A percentile compares a stretch with the other conserved stretches of the same genome.
phyloP scores from a whole-genome alignment of 129 eudicot species.

The Artemisia annua region DNA sequence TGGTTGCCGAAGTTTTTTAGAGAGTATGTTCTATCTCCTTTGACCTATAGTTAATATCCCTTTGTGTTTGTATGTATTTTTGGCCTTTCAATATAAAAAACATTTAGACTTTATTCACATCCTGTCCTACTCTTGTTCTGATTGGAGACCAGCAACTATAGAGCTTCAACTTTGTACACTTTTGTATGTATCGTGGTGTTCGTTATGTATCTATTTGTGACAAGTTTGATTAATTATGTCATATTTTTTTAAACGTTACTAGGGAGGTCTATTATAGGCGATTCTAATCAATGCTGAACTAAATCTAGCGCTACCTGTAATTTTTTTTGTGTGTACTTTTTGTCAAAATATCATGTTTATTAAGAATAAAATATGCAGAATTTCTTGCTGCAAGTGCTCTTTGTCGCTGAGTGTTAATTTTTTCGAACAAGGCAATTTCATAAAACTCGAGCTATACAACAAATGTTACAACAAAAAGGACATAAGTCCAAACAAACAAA shows the following conservation, averaged over 20 bases:
- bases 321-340: too few relatives aligned
- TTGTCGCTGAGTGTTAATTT: too few relatives aligned
- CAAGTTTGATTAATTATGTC: background rate
- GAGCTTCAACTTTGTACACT: slow-evolving; percentile 1
- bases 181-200: slow-evolving; percentile 1
- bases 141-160: background rate
- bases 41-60: background rate
- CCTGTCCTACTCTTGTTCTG: slow-evolving; percentile 11
- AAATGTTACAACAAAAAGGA: too few relatives aligned
- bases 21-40: slow-evolving; percentile 5
- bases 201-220: too few relatives aligned
- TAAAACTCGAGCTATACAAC: too few relatives aligned
- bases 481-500: too few relatives aligned
- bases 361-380: too few relatives aligned
- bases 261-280: background rate
- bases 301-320: background rate
- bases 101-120: background rate
- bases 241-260: background rate
- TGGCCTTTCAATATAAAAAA: slow-evolving; percentile 2
- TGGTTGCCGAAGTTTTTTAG: slow-evolving; percentile 71
- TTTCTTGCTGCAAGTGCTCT: too few relatives aligned
- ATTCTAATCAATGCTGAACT: background rate
- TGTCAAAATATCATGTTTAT: too few relatives aligned
- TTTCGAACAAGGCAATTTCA: too few relatives aligned
- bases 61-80: slow-evolving; percentile 14